A percentile compares a stretch with the other conserved stretches of the same genome.
Evolutionary conservation across 2,329 filamentous ascomycete species (phyloP).

Genomic region (Cordyceps sp.): DNA sequence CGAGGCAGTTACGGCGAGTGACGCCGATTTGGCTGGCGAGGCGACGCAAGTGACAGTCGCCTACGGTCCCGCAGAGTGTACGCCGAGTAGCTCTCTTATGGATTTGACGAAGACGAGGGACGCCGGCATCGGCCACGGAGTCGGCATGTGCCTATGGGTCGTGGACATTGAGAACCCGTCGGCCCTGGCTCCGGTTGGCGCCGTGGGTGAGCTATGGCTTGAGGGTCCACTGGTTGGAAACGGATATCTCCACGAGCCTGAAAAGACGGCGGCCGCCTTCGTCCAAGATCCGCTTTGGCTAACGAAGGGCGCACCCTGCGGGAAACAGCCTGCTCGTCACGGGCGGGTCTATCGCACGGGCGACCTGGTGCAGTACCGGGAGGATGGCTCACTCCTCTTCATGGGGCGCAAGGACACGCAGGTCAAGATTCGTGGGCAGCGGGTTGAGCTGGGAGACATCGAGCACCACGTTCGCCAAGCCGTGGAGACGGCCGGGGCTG

Average conservation of each 20-base stretch:
- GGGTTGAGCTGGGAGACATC: constrained; percentile 1
- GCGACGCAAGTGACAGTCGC: constrained; percentile 2
- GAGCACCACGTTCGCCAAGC: constrained; percentile 1
- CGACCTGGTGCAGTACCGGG: background rate
- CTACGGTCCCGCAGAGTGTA: constrained; percentile 1
- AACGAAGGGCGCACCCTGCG: background rate
- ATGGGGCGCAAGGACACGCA: constrained; percentile 1
- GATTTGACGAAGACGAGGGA: background rate
- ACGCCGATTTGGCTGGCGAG: constrained; percentile 3
- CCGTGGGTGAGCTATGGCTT: constrained; percentile 19
- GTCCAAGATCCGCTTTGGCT: constrained; percentile 21
- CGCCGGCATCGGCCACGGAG: background rate
- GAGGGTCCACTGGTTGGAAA: constrained; percentile 26
- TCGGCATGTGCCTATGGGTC: background rate
- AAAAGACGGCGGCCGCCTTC: constrained; percentile 26
- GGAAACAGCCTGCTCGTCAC: constrained; percentile 1
- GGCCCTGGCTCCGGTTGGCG: constrained; percentile 12
- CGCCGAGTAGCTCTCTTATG: constrained; percentile 1
- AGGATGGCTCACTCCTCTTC: background rate
- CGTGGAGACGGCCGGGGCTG: background rate
- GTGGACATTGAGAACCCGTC: constrained; percentile 11
- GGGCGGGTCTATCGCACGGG: constrained; percentile 22
- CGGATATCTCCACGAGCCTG: constrained; percentile 29
- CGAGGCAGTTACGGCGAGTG: constrained; percentile 3
- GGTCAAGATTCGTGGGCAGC: constrained; percentile 1